Evolutionary conservation across 495 filamentous ascomycete species (phyloP), one percentile per base, ranked within the genome.

Genomic region (Annulohypoxylon nitens): DNA sequence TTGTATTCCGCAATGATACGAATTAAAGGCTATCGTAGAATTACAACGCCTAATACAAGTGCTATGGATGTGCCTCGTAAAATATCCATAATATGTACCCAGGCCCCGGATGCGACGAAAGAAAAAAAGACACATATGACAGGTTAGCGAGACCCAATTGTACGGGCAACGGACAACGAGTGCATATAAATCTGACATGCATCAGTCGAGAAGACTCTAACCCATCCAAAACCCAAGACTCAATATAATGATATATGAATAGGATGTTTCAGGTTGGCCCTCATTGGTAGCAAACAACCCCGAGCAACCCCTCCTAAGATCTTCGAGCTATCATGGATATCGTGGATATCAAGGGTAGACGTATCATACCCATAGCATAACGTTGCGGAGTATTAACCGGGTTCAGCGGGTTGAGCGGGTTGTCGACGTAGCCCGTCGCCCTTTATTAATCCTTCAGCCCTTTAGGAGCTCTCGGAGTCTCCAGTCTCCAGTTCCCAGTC

Each of bases 281-380:
- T 48, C 58, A 72, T 63, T 63, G 25, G 30, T 58, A 68, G 48
- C 70, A 69, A 73, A 73, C 65, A 69, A 37, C n/a, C 64, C 54
- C 30, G 30, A 30, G 30, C 30, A 30, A 30, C 30, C 64, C 55
- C 34, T 50, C 57, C 26, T 73, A 43, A 73, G 60, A 73, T 69
- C 70, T 64, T 47, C 48, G 4, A 60, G 53, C 39, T 69, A 64
- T 53, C 58, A 73, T 63, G 30, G 30, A 30, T 6, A 3, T 30
- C 30, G 5, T 30, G 30, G 30, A 30, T 30, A 30, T 30, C 30
- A 6, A 1, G 30, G 30, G 5, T 67, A 18, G 45, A 61, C 18
- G 47, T 10, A 50, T 16, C 47, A 39, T 9, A 9, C 36, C 36
- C 12, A 12, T 47, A 47, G 43, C 43, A 47, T 18, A 47, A 20